Evolutionary conservation across 1,284 basidiomycete genomes (phyloP), one percentile per base, ranked within the genome.

Genomic region (Wolfiporia cocos): DNA sequence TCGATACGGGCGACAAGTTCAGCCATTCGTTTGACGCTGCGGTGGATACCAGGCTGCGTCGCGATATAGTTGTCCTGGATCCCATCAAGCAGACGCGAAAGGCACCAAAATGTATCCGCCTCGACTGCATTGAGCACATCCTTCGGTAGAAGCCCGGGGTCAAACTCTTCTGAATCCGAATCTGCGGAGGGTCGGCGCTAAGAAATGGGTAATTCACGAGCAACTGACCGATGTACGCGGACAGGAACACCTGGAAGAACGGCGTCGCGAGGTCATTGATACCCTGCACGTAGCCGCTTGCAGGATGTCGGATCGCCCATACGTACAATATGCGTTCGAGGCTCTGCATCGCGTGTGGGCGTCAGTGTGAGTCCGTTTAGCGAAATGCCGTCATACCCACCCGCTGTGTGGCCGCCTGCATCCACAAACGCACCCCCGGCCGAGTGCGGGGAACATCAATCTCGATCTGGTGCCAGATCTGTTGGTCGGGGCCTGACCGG

Each of bases 401-500:
- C 50, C 91, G 73, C 61, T 96, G 94, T 2, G 94, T 92, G 18
- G 79, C 76, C 14, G 71, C 77, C 54, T 91, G 81, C 76, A 90
- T 87, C 93, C 93, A 98, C 20, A 98, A 65, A 24, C 70, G 73
- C 7, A 93, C 81, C n/a, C 93, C 92, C 14, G 94, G 92, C 43
- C 93, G 70, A 26, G 94, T 98, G 34, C 93, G 73, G 6, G 93
- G 94, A 5, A 96, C 93, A 57, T 98, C 93, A 48, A 96, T 97
- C 58, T 92, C 90, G 55, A 97, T 97, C 63, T 97, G 93, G 66
- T 97, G 93, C 94, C 94, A 97, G 59, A 97, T 93, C 66, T 89
- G 86, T 57, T 92, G 90, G 63, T 97, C 93, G 15, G 93, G 72
- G 0, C 84, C 80, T 38, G 85, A 81, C 19, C 79, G 76, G 43